A percentile compares a stretch with the other conserved stretches of the same genome.
Evolutionary conservation across 306 rosid species (phyloP).

Genomic region (Alnus rubra): DNA sequence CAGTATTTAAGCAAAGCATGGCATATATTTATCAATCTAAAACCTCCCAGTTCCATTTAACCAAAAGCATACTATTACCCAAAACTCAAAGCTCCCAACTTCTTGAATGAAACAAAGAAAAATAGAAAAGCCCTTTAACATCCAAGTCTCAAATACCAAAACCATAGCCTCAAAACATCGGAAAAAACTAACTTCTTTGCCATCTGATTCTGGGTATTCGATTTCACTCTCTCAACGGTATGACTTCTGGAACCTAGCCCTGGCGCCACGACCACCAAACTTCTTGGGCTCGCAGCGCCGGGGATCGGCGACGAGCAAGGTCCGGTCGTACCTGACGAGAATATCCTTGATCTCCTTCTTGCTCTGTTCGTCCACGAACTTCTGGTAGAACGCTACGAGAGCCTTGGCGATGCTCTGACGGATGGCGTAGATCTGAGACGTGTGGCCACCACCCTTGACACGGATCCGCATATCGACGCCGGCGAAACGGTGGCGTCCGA

Average conservation of each 20-base stretch:
- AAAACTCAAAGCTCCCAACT: neutral
- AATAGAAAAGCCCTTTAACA: neutral
- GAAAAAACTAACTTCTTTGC: neutral
- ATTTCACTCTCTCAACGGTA: conserved; percentile 54
- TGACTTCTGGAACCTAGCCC: conserved; percentile 88
- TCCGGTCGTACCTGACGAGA: conserved; percentile 65
- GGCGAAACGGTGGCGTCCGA: conserved; percentile 67
- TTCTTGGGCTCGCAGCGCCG: conserved; percentile 93
- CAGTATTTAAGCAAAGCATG: neutral
- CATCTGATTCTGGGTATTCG: neutral
- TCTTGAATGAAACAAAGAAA: neutral
- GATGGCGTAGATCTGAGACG: conserved; percentile 81
- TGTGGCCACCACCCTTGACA: conserved; percentile 83
- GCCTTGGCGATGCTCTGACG: conserved; percentile 89
- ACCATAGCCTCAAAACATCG: neutral
- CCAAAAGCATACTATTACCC: neutral
- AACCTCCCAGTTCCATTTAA: neutral
- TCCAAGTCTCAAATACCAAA: neutral
- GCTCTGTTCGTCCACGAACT: conserved; percentile 85
- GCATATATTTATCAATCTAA: neutral
- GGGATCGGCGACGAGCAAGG: conserved; percentile 80
- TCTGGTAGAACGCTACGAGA: conserved; percentile 77
- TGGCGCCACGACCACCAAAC: conserved; percentile 93
- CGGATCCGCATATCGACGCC: conserved; percentile 83
- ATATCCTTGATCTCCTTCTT: conserved; percentile 93